Evolutionary conservation across 257 asterid genomes (phyloP).

Genomic region (Cinchona pubescens): DNA sequence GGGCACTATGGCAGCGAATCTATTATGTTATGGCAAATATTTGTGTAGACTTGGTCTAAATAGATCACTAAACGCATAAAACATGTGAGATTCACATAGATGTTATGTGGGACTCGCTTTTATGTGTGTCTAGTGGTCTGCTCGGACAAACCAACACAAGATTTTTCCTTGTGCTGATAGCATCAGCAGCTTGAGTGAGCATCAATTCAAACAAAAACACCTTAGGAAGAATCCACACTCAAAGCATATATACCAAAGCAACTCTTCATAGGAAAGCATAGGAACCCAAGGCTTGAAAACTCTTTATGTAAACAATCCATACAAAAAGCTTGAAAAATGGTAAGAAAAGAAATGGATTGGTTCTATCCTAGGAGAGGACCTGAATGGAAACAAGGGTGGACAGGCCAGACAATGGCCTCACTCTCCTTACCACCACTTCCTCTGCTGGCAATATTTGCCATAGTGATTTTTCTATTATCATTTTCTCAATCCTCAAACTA

Average conservation of each 20-base stretch:
- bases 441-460: conserved; percentile 44
- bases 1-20: background rate
- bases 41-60: too few species aligned
- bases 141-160: too few species aligned
- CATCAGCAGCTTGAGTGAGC: conserved; percentile 44
- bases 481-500: conserved; percentile 48
- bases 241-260: conserved; percentile 58
- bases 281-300: conserved; percentile 13
- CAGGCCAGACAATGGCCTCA: conserved; percentile 40
- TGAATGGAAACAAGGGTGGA: conserved; percentile 58
- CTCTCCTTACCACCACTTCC: conserved; percentile 61
- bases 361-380: conserved; percentile 39
- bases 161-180: too few species aligned
- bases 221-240: conserved; percentile 37
- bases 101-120: too few species aligned
- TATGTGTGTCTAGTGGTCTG: too few species aligned
- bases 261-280: conserved; percentile 36
- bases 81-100: too few species aligned
- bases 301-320: conserved; percentile 16
- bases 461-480: conserved; percentile 52
- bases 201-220: conserved; percentile 32
- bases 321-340: background rate
- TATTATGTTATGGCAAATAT: too few species aligned
- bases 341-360: conserved; percentile 42
- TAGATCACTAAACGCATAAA: too few species aligned